phyloP scores from a whole-genome alignment of 441 rosid species.

The Croton laevigatus region DNA sequence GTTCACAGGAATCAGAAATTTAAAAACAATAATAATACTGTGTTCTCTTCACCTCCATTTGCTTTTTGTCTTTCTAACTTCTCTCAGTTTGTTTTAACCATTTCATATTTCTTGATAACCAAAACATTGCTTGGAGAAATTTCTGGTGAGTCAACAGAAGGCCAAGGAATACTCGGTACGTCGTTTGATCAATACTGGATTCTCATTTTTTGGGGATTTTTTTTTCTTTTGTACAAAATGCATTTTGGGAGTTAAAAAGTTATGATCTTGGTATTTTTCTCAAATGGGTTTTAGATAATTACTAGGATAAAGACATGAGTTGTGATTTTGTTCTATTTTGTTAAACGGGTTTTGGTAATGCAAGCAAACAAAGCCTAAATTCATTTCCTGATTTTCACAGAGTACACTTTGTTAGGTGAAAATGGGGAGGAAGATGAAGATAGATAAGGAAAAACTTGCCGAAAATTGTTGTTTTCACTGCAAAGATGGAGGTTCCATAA shows the following conservation, averaged over 20 bases:
- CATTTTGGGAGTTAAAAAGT: background rate
- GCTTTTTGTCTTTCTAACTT: too few relatives aligned
- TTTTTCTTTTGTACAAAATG: too few relatives aligned
- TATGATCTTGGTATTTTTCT: background rate
- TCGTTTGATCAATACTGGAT: too few relatives aligned
- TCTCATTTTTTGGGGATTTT: too few relatives aligned
- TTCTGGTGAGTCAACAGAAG: too few relatives aligned
- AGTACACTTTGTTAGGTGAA: slow-evolving; percentile 1
- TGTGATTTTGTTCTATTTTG: background rate
- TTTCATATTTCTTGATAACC: too few relatives aligned
- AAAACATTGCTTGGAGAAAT: too few relatives aligned
- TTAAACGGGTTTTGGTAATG: background rate
- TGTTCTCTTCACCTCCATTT: too few relatives aligned
- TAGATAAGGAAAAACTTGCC: slow-evolving; percentile 23
- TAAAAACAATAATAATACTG: too few relatives aligned
- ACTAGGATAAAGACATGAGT: background rate
- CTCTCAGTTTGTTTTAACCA: too few relatives aligned
- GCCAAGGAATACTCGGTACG: too few relatives aligned
- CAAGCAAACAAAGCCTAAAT: background rate
- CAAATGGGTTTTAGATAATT: background rate
- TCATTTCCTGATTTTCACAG: background rate
- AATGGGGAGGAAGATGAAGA: slow-evolving; percentile 16
- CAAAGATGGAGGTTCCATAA: slow-evolving; percentile 48
- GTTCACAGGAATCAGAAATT: too few relatives aligned
- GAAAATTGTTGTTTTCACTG: slow-evolving; percentile 49